These are phyloP conservation scores for Metschnikowia lachancei DNA, from an alignment of 805 yeast genomes.

Conservation along the genomic window DNA sequence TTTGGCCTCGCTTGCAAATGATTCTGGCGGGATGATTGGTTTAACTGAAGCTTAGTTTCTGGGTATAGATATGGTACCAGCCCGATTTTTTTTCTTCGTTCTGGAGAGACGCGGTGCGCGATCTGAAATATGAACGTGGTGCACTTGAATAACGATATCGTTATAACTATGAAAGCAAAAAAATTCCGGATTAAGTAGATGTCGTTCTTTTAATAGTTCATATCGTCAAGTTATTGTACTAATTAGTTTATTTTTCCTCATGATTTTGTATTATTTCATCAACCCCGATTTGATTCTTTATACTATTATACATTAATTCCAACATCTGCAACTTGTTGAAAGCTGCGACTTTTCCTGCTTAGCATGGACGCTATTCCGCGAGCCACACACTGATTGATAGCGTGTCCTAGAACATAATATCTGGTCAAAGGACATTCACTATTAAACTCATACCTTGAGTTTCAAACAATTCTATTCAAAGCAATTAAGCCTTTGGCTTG, in stretches of 20 bases:
- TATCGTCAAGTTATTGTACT: not conserved
- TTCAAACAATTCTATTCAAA: too few species aligned
- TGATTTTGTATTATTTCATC: too few species aligned
- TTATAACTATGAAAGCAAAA: not conserved
- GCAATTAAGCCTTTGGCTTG: conserved; percentile 42
- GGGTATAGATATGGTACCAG: not conserved
- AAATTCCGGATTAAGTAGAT: not conserved
- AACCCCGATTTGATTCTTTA: not conserved
- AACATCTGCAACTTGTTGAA: not conserved
- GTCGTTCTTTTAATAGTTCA: not conserved
- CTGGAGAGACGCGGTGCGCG: conserved; percentile 6
- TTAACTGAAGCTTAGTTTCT: too few species aligned
- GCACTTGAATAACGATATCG: not conserved
- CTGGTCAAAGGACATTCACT: too few species aligned
- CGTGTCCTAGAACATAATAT: too few species aligned
- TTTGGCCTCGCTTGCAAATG: too few species aligned
- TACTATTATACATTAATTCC: not conserved
- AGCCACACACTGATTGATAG: too few species aligned
- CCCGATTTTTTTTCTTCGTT: not conserved
- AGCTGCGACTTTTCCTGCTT: not conserved
- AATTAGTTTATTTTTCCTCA: too few species aligned
- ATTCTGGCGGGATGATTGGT: too few species aligned
- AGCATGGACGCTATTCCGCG: too few species aligned
- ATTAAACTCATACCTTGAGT: too few species aligned
- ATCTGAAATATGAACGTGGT: not conserved